Percentiles rank a stretch among this genome's conserved stretches.
Evolutionary conservation across 768 basidiomycete species (phyloP).

Genomic region (Hortiboletus flavorubellus): DNA sequence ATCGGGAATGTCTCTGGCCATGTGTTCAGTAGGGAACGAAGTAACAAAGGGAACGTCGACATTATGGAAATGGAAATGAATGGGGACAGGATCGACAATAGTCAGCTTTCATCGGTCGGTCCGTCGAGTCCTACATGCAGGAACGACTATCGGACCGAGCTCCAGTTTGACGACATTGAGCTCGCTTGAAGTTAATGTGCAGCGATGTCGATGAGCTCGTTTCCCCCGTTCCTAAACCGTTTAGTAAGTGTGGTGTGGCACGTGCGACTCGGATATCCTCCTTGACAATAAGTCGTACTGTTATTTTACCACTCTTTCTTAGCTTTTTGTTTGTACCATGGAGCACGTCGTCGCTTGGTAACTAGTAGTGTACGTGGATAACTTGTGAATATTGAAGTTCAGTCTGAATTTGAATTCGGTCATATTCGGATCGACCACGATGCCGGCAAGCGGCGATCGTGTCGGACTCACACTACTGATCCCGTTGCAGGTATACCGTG

Average conservation of each 20-base stretch:
- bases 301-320: neutral
- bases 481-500: neutral
- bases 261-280: neutral
- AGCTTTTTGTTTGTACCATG: neutral
- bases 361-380: too few relatives aligned
- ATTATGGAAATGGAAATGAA: neutral
- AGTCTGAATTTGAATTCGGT: too few relatives aligned
- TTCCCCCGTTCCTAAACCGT: neutral
- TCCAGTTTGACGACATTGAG: neutral
- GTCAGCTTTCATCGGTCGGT: neutral
- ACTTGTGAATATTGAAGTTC: neutral
- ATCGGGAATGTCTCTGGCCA: neutral
- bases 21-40: neutral
- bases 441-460: neutral
- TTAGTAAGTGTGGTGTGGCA: neutral
- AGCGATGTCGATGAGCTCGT: neutral
- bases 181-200: too few relatives aligned
- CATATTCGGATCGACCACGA: neutral
- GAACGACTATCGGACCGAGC: neutral
- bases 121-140: neutral
- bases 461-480: too few relatives aligned
- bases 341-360: neutral
- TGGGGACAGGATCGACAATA: neutral
- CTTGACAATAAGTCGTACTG: neutral
- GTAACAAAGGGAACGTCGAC: constrained; percentile 5